A percentile compares a stretch with the other conserved stretches of the same genome.
phyloP scores from a whole-genome alignment of 75 land plant genomes.

The Azolla pinnata region DNA sequence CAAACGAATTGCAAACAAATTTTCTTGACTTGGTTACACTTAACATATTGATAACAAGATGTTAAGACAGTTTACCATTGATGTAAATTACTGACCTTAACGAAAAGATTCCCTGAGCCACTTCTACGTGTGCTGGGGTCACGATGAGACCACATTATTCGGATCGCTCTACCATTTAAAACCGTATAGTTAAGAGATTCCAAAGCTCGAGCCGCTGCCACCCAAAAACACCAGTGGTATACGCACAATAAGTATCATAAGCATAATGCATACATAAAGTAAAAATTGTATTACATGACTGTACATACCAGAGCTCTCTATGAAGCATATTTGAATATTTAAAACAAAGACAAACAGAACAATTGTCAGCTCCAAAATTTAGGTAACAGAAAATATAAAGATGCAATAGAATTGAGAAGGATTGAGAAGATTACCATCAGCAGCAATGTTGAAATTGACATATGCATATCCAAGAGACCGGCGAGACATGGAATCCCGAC shows the following conservation, averaged over 20 bases:
- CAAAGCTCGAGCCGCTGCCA: conserved; percentile 49
- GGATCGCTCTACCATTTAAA: conserved; percentile 45
- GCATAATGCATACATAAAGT: too few species aligned
- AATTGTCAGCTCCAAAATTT: too few species aligned
- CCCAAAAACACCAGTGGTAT: not conserved
- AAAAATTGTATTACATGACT: too few species aligned
- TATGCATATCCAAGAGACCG: conserved; percentile 49
- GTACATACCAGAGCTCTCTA: too few species aligned
- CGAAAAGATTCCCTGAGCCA: conserved; percentile 53
- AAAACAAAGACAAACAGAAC: too few species aligned
- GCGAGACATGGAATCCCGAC: conserved; percentile 22
- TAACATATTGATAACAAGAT: too few species aligned
- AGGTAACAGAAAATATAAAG: too few species aligned
- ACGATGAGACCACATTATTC: conserved; percentile 52
- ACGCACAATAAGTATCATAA: not conserved
- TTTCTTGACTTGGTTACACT: too few species aligned
- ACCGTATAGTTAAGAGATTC: conserved; percentile 41
- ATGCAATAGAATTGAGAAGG: too few species aligned
- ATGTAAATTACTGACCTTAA: conserved; percentile 37
- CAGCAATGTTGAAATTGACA: conserved; percentile 31
- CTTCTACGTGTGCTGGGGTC: conserved; percentile 48
- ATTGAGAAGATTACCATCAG: conserved; percentile 22
- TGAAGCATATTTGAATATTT: too few species aligned
- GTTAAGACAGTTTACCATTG: too few species aligned
- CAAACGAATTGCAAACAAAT: not conserved